Conservation (phyloP, 2,329 filamentous ascomycete genomes). For the Dactylellina parvicollis region DNA sequence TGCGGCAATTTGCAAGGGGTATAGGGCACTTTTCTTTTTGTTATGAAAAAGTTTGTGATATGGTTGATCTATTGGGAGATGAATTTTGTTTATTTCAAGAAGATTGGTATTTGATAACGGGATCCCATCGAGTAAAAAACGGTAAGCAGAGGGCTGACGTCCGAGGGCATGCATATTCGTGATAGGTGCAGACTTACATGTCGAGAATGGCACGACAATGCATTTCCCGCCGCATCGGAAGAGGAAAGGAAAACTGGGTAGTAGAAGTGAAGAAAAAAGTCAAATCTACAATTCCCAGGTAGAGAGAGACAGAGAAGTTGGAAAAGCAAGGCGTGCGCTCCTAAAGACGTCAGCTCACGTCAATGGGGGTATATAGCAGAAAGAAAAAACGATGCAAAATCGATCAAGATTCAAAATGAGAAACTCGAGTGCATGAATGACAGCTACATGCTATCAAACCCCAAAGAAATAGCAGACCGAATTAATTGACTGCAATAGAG, state of each 20-base stretch:
- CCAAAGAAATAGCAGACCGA: neutral
- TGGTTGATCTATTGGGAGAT: no score
- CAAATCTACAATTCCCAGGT: neutral
- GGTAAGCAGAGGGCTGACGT: neutral
- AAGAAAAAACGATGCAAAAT: neutral
- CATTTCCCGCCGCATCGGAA: neutral
- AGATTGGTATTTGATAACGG: conserved; percentile 10
- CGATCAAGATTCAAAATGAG: conserved; percentile 7
- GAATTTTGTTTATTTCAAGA: no score
- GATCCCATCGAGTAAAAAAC: conserved; percentile 26
- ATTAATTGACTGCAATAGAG: neutral
- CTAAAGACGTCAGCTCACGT: conserved; percentile 22
- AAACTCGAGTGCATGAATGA: neutral
- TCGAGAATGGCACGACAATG: neutral
- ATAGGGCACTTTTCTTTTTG: no score
- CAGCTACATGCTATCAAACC: neutral
- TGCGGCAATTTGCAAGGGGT: no score
- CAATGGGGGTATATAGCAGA: neutral
- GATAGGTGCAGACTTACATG: neutral
- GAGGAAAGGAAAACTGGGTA: neutral
- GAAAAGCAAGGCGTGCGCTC: neutral
- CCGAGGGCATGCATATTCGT: neutral
- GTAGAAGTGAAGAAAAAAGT: neutral
- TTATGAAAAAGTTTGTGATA: no score
- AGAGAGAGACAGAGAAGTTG: neutral